Evolutionary conservation across 768 basidiomycete genomes (phyloP).

Genomic region (Trametopsis cervina): DNA sequence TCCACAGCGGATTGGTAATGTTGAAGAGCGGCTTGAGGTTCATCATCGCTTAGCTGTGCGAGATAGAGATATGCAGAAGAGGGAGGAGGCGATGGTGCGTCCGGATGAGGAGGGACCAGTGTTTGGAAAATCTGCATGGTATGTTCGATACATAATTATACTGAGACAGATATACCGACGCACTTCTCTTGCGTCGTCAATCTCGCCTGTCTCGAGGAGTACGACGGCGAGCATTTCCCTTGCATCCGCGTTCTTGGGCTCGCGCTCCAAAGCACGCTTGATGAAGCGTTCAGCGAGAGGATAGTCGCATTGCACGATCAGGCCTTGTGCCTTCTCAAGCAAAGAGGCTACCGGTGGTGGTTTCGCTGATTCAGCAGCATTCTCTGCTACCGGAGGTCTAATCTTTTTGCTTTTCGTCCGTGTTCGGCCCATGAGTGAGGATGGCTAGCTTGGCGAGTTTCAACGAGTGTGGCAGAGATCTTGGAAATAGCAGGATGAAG

Average conservation of each 20-base stretch:
- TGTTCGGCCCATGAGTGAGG: constrained; percentile 24
- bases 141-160: constrained; percentile 1
- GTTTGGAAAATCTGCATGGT: constrained; percentile 50
- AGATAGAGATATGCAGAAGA: constrained; percentile 85
- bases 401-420: constrained; percentile 25
- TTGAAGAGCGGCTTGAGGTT: constrained; percentile 63
- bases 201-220: constrained; percentile 72
- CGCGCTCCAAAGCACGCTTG: constrained; percentile 56
- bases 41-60: constrained; percentile 75
- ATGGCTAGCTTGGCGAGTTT: too few species aligned
- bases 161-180: constrained; percentile 13
- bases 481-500: too few species aligned
- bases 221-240: constrained; percentile 77
- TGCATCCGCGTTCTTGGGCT: constrained; percentile 57
- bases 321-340: constrained; percentile 70
- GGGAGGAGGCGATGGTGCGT: constrained; percentile 51
- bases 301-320: constrained; percentile 82
- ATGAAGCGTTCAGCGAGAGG: constrained; percentile 72
- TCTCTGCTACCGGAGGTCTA: constrained; percentile 16
- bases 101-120: constrained; percentile 51
- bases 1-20: constrained; percentile 81
- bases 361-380: constrained; percentile 14
- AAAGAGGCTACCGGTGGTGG: constrained; percentile 37
- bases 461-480: too few species aligned
- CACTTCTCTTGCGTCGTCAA: constrained; percentile 67